Evolutionary conservation across 2,329 filamentous ascomycete species (phyloP), one percentile per base, ranked within the genome.

Genomic region (Fusarium odoratissimum): DNA sequence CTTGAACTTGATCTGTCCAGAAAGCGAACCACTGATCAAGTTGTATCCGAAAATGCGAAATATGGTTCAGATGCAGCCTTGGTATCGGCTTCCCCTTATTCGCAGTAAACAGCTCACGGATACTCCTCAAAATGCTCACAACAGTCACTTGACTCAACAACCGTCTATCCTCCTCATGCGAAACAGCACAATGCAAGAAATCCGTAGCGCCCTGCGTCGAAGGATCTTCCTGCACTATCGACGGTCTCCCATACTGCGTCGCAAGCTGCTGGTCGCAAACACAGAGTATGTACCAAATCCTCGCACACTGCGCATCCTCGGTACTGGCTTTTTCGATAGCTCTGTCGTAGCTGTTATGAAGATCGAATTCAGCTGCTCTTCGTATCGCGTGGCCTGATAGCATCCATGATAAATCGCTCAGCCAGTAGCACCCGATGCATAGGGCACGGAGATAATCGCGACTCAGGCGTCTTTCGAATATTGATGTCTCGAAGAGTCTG

Each of bases 231-330:
- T 86, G 86, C 8, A 90, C 86, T 16, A 89, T 85, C 0, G 87
- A 85, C 3, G 87, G 86, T 9, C 89, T 83, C 6, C 88, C 87
- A 60, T 91, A 90, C 1, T 89, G 81, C 21, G 89, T 90, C n/a
- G 87, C 89, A 1, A 90, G 84, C 72, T 90, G 88, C 66, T 89
- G 87, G 52, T 90, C 88, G 72, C 88, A 90, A 8, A 90, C 86
- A 68, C 89, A 90, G 3, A 89, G 80, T 42, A 88, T 76, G 73
- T 90, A 91, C 89, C 89, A 91, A 9, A 91, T 80, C 28, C 89
- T 83, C 12, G 89, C 84, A 37, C 85, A 84, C 60, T 90, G 87
- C 67, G 83, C 82, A 2, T 83, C 83, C 28, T 71, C 69, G 1
- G 54, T n/a, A 11, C 67, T 71, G 2, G 82, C 82, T 16, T 80